Conservation (phyloP, 2,329 filamentous ascomycete species). For the Cladophialophora bantiana region DNA sequence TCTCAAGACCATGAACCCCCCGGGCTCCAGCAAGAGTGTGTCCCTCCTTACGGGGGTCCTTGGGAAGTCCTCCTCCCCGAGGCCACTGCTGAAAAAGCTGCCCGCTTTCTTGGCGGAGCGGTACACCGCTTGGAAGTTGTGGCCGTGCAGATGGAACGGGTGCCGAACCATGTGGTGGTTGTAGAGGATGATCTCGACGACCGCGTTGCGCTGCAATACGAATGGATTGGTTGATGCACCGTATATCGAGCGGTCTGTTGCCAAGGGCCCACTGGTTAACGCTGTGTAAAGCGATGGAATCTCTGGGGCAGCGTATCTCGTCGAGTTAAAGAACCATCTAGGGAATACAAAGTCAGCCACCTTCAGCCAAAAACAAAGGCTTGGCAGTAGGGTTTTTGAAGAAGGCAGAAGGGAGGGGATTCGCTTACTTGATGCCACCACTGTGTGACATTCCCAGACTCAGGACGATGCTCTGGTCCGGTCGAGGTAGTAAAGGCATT, state of each 20-base stretch:
- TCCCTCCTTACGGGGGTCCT: constrained; percentile 69
- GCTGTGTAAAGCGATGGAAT: constrained; percentile 43
- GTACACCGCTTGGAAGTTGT: constrained; percentile 69
- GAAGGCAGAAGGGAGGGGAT: neutral
- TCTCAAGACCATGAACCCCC: constrained; percentile 69
- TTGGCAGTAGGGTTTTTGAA: too few species aligned
- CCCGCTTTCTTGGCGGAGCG: constrained; percentile 48
- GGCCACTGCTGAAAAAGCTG: constrained; percentile 4
- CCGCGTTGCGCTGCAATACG: constrained; percentile 48
- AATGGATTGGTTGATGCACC: constrained; percentile 67
- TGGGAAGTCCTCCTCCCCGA: constrained; percentile 49
- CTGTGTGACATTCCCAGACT: constrained; percentile 71
- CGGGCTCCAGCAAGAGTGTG: constrained; percentile 68
- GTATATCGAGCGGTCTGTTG: constrained; percentile 67
- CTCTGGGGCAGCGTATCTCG: constrained; percentile 41
- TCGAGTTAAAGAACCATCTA: constrained; percentile 42
- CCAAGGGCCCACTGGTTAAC: constrained; percentile 45
- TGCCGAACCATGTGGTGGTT: constrained; percentile 54
- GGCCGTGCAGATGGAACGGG: constrained; percentile 61
- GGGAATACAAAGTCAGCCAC: constrained; percentile 48
- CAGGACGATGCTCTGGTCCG: constrained; percentile 67
- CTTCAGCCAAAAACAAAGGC: constrained; percentile 36
- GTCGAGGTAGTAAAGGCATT: constrained; percentile 64
- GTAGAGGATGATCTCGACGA: constrained; percentile 55
- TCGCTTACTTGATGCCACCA: constrained; percentile 51